A percentile compares a stretch with the other conserved stretches of the same genome.
phyloP scores from a whole-genome alignment of 805 yeast species.

The Monosporozyma yasuniensis region DNA sequence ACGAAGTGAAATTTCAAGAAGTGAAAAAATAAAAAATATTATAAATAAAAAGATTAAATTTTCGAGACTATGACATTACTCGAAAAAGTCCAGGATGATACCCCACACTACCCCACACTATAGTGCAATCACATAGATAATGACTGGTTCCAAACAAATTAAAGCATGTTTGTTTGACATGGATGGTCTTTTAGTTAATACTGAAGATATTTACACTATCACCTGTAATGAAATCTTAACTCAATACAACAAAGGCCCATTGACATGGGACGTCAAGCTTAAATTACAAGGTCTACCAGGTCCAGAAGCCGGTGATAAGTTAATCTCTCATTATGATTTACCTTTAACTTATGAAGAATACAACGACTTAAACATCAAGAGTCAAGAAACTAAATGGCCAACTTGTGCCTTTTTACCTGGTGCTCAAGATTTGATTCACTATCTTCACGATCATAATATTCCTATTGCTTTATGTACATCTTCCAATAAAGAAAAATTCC shows the following conservation, averaged over 20 bases:
- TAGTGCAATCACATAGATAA: constrained; percentile 19
- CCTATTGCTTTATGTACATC: constrained; percentile 93
- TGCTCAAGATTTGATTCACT: constrained; percentile 56
- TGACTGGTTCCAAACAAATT: constrained; percentile 9
- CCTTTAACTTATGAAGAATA: constrained; percentile 62
- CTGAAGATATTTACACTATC: constrained; percentile 85
- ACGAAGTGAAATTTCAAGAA: not conserved
- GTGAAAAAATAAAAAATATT: not conserved
- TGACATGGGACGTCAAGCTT: constrained; percentile 86
- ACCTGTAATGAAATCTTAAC: constrained; percentile 60
- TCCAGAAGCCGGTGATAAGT: constrained; percentile 52
- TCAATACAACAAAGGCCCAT: constrained; percentile 63
- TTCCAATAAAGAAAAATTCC: constrained; percentile 51
- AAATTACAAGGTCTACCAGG: constrained; percentile 90
- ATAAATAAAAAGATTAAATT: not conserved
- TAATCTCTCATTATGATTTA: constrained; percentile 60
- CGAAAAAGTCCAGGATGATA: not conserved
- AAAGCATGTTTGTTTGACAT: constrained; percentile 49
- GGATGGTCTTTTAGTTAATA: constrained; percentile 91
- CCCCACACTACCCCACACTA: not conserved
- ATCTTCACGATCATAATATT: constrained; percentile 42
- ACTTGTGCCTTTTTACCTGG: constrained; percentile 70
- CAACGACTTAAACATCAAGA: constrained; percentile 39
- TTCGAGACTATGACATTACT: not conserved
- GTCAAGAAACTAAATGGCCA: constrained; percentile 53